phyloP scores from a whole-genome alignment of 208 protist species.

The Porcisia deanei region DNA sequence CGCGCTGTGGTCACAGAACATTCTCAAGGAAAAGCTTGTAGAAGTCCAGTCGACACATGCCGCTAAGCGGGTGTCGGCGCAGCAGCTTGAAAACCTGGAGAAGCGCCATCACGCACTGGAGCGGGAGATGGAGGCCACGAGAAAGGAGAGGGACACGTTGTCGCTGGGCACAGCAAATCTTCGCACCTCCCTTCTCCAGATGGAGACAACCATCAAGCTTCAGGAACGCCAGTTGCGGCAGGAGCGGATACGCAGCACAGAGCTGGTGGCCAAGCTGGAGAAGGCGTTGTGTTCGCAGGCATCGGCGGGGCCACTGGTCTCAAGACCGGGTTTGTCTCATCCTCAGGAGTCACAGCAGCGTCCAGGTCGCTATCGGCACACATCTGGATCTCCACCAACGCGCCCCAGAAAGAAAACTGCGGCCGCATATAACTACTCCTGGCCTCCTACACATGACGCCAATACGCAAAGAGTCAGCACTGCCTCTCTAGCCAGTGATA shows the following conservation, averaged over 20 bases:
- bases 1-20: constrained; percentile 75
- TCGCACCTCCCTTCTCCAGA: constrained; percentile 40
- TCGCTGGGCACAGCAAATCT: constrained; percentile 38
- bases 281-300: constrained; percentile 24
- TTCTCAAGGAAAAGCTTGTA: constrained; percentile 69
- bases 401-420: constrained; percentile 2
- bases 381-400: constrained; percentile 5
- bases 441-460: neutral
- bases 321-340: neutral
- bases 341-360: neutral
- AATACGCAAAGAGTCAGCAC: constrained; percentile 5
- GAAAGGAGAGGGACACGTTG: constrained; percentile 57
- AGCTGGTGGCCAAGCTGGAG: constrained; percentile 36
- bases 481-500: constrained; percentile 1
- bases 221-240: constrained; percentile 54
- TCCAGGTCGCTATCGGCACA: neutral
- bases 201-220: constrained; percentile 44
- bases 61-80: constrained; percentile 44
- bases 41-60: constrained; percentile 44
- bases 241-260: constrained; percentile 46
- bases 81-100: constrained; percentile 57
- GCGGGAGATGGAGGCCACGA: constrained; percentile 26
- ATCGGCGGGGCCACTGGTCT: neutral
- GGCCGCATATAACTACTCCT: neutral
- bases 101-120: constrained; percentile 31